Conservation (phyloP, 1,284 basidiomycete species). For the Kalmanozyma brasiliensis region DNA sequence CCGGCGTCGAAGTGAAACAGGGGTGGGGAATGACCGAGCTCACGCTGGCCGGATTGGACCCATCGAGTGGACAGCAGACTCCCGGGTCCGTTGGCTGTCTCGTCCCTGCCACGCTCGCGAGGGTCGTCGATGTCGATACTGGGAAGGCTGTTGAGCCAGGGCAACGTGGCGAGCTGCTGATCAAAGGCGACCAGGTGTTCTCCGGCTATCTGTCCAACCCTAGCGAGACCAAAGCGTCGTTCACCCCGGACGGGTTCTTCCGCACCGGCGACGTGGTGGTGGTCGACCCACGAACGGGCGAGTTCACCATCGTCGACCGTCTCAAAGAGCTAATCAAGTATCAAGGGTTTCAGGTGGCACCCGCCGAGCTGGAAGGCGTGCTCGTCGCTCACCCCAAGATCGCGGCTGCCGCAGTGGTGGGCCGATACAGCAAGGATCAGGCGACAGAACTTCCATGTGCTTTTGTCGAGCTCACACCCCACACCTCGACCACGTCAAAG, state of each 20-base stretch:
- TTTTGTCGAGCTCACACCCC: slow-evolving; percentile 33
- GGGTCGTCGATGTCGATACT: slow-evolving; percentile 32
- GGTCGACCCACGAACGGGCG: slow-evolving; percentile 26
- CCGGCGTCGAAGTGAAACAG: slow-evolving; percentile 35
- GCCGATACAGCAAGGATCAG: slow-evolving; percentile 43
- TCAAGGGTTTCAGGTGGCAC: slow-evolving; percentile 63
- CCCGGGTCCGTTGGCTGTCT: slow-evolving; percentile 41
- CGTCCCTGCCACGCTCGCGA: slow-evolving; percentile 34
- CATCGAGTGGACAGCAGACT: slow-evolving; percentile 16
- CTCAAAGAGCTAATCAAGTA: slow-evolving; percentile 66
- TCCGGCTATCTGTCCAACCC: slow-evolving; percentile 46
- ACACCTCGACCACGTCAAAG: background rate
- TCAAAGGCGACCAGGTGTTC: slow-evolving; percentile 46
- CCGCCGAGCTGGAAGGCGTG: slow-evolving; percentile 59
- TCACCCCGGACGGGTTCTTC: slow-evolving; percentile 71
- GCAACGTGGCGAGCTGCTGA: slow-evolving; percentile 42
- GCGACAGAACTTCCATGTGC: slow-evolving; percentile 47
- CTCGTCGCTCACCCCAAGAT: slow-evolving; percentile 44
- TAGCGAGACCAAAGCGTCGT: slow-evolving; percentile 73
- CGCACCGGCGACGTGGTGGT: slow-evolving; percentile 62
- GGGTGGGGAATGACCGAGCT: slow-evolving; percentile 57
- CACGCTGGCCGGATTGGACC: slow-evolving; percentile 41
- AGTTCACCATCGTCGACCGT: slow-evolving; percentile 61
- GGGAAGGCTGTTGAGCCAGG: slow-evolving; percentile 31
- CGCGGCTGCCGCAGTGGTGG: slow-evolving; percentile 58